Base-by-base conservation (phyloP, 768 basidiomycete genomes). In the Ephemerocybe angulata region DNA sequence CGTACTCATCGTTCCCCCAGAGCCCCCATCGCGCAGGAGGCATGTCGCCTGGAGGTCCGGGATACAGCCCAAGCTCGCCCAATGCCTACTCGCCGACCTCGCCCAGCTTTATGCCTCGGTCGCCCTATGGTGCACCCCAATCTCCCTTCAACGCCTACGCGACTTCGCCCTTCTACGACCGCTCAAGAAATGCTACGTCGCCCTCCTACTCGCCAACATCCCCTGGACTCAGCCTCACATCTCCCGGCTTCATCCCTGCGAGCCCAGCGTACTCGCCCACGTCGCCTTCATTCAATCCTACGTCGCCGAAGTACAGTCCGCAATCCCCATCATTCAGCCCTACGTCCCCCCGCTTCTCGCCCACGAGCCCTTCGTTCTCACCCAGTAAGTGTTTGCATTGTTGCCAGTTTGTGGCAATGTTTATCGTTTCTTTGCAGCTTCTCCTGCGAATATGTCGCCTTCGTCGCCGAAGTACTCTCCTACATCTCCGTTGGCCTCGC, bases 381-480 rank as follows among this genome's bases (percentile, higher is more conserved):
- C 92, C 92, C 22, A 86, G 89, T 83, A 84, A 73, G 88, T 76
- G 56, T 41, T 38, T 31, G 35, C 53, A 47, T 31, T 31, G 51
- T 37, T 46, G 6, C 22, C 35, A 25, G 28, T 17, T 47, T 41
- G 56, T 63, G 60, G 72, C 77, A 58, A 65, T 61, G 24, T 58
- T 57, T 55, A 40, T 25, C 48, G 52, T 56, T 58, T 43, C 53
- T 57, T n/a, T 56, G 52, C 51, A 88, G 88, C 90, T 4, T 89
- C 90, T 30, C 81, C 84, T 22, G 47, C 46, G 13, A 86, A 90
- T 53, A 81, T 88, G 76, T 94, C 93, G 7, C 93, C 93, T 0
- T 85, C 93, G 3, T 94, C 92, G 28, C 93, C 93, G 6, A 90
- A 87, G 63, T 97, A 94, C 70, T 94, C 92, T 11, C 95, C 95